Evolutionary conservation across 2,329 filamentous ascomycete genomes (phyloP).

Genomic region (Coniosporium tulheliwenetii): DNA sequence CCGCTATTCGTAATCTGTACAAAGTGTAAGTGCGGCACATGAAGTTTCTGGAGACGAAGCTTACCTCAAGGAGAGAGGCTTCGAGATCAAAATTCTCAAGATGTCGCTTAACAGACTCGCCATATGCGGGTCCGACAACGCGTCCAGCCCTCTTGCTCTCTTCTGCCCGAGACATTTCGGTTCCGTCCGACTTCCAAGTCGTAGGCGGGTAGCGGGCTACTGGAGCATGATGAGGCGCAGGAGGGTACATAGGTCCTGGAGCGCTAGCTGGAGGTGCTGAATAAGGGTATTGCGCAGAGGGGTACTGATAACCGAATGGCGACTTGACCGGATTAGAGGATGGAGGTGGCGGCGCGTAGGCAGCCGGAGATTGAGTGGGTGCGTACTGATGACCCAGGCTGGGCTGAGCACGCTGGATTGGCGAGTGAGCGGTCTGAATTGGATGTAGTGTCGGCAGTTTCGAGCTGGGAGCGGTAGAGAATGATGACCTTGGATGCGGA

Average conservation of each 20-base stretch:
- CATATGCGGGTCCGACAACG: slow-evolving; percentile 17
- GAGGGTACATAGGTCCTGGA: slow-evolving; percentile 24
- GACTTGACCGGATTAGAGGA: slow-evolving; percentile 11
- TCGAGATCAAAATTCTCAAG: slow-evolving; percentile 47
- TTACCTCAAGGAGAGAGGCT: slow-evolving; percentile 32
- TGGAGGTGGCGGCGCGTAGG: slow-evolving; percentile 5
- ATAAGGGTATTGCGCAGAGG: slow-evolving; percentile 24
- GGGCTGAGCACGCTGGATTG: slow-evolving; percentile 1
- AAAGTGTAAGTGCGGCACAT: too few species aligned
- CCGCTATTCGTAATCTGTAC: slow-evolving; percentile 28
- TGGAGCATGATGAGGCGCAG: slow-evolving; percentile 23
- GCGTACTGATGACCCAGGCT: neutral
- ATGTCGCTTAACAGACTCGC: slow-evolving; percentile 44
- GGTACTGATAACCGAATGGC: slow-evolving; percentile 23
- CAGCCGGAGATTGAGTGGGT: neutral
- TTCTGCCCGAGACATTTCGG: slow-evolving; percentile 15
- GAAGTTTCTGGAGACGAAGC: slow-evolving; percentile 3
- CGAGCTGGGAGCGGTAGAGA: slow-evolving; percentile 11
- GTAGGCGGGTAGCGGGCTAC: slow-evolving; percentile 18
- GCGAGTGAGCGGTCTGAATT: slow-evolving; percentile 19
- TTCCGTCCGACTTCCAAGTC: slow-evolving; percentile 20
- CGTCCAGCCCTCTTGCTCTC: slow-evolving; percentile 20
- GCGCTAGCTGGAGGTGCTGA: slow-evolving; percentile 18
- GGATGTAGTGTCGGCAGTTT: slow-evolving; percentile 21
- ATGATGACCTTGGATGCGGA: slow-evolving; percentile 14